Conservation (phyloP, 495 filamentous ascomycete species). For the Parachaetomium inaequale region DNA sequence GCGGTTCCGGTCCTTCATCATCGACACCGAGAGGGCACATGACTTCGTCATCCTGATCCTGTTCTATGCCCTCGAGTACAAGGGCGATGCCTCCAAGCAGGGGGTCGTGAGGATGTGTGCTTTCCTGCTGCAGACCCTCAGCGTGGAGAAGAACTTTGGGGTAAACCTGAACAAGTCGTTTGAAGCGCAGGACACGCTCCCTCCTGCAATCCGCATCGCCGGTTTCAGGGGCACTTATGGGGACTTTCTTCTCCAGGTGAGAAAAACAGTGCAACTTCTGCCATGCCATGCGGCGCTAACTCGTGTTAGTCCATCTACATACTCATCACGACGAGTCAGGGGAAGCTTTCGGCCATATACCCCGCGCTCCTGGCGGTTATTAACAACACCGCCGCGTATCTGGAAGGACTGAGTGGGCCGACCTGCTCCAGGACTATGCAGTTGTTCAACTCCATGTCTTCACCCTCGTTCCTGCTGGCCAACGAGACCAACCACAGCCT, state of each 20-base stretch:
- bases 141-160: conserved; percentile 88
- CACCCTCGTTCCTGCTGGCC: conserved; percentile 87
- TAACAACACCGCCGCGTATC: conserved; percentile 84
- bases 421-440: conserved; percentile 82
- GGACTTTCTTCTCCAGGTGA: conserved; percentile 88
- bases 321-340: conserved; percentile 87
- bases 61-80: conserved; percentile 89
- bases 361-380: conserved; percentile 88
- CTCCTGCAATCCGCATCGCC: conserved; percentile 69
- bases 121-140: conserved; percentile 92
- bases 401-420: conserved; percentile 69
- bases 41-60: conserved; percentile 89
- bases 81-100: conserved; percentile 79
- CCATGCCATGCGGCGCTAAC: conserved; percentile 30
- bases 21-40: conserved; percentile 88
- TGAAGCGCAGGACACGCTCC: conserved; percentile 83
- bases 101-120: conserved; percentile 94
- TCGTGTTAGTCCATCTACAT: conserved; percentile 74
- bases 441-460: conserved; percentile 89
- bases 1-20: conserved; percentile 92
- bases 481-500: conserved; percentile 90
- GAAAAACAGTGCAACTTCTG: conserved; percentile 27
- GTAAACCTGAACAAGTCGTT: conserved; percentile 86
- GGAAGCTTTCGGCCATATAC: conserved; percentile 87
- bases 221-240: conserved; percentile 90